Conservation (phyloP, 148 eudicot genomes). For the Camellia lanceoleosa region DNA sequence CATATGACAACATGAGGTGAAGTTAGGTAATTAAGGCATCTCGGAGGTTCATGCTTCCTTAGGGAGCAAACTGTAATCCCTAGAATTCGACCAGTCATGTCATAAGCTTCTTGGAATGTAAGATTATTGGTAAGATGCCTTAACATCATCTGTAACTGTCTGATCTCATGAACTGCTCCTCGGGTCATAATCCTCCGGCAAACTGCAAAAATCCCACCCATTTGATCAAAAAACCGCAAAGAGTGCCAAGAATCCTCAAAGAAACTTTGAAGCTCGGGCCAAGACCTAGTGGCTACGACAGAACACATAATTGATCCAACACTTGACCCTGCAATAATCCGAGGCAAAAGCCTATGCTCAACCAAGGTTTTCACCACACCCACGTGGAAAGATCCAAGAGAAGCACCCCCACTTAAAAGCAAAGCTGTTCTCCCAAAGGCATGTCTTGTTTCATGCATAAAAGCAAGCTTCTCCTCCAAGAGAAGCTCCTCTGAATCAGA, state of each 20-base stretch:
- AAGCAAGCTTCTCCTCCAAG: slow-evolving; percentile 92
- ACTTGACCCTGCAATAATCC: slow-evolving; percentile 90
- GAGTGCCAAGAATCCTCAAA: slow-evolving; percentile 90
- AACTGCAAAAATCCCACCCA: slow-evolving; percentile 76
- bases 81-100: slow-evolving; percentile 86
- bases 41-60: slow-evolving; percentile 92
- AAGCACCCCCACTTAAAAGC: slow-evolving; percentile 96
- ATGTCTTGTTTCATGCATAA: slow-evolving; percentile 96
- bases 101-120: slow-evolving; percentile 94
- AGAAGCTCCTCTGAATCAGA: slow-evolving; percentile 79
- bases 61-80: slow-evolving; percentile 96
- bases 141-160: slow-evolving; percentile 78
- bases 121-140: slow-evolving; percentile 82
- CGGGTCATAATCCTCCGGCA: slow-evolving; percentile 73
- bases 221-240: slow-evolving; percentile 81
- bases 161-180: slow-evolving; percentile 90
- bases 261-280: slow-evolving; percentile 97
- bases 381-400: slow-evolving; percentile 86
- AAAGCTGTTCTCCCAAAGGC: slow-evolving; percentile 97
- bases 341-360: slow-evolving; percentile 86
- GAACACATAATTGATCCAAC: slow-evolving; percentile 94
- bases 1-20: slow-evolving; percentile 98
- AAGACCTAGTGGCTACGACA: slow-evolving; percentile 78
- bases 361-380: slow-evolving; percentile 93
- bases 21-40: slow-evolving; percentile 90